Evolutionary conservation across 129 eudicot species (phyloP), one percentile per base, ranked within the genome.

Genomic region (Helianthus annuus): DNA sequence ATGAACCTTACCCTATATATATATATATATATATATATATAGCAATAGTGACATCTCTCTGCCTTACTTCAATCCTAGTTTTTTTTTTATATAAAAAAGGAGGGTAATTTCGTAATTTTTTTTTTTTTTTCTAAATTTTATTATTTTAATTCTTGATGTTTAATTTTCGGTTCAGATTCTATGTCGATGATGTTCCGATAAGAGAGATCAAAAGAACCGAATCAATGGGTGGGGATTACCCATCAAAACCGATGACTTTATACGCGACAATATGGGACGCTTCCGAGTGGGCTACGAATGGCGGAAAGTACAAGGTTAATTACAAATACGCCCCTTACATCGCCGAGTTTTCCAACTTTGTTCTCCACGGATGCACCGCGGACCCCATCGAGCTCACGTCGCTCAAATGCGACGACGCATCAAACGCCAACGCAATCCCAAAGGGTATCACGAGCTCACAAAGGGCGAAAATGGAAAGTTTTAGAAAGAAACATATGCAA

Each of bases 201-300:
- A 76, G 98, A 78, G 96, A 92, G 84, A 82, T 92, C 78, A 87
- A 64, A 77, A 80, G 90, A 74, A 87, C 88, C 48, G 85, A 71
- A 73, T 81, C 90, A 65, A 89, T 92, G 96, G 95, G 87, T 19
- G 95, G 89, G 70, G 95, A 92, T 78, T 92, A 85, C 72, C 98
- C 98, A 17, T 85, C 98, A 2, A 92, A 92, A 69, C 96, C 98
- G 17, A 92, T 92, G 98, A 79, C 92, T 24, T 49, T 92, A 40
- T 87, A 87, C 63, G 90, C 96, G 32, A 92, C 98, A 6, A 92
- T 92, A 80, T 92, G 98, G 98, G 98, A 92, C 80, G 98, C 90
- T 15, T 92, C 98, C 2, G 73, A 76, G 48, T 92, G 98, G 98
- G 98, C 98, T 27, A 92, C 98, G 40, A 87, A 87, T 72, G 98